Conservation (phyloP, 2,329 filamentous ascomycete genomes). For the Pseudogymnoascus sp. region DNA sequence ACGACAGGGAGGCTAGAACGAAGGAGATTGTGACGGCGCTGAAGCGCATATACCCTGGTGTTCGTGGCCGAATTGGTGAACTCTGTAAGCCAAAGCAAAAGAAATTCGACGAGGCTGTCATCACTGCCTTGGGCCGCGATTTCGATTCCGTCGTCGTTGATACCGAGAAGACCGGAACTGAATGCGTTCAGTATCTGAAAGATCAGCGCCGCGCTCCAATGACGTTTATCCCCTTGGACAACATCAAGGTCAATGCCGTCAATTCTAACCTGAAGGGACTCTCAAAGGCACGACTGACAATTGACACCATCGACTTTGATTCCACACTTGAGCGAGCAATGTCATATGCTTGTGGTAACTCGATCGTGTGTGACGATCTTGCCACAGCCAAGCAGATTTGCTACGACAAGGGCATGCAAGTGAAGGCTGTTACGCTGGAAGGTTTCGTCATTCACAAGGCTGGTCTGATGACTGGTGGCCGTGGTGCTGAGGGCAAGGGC, state of each 20-base stretch:
- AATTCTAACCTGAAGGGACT: conserved; percentile 89
- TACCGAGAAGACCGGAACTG: conserved; percentile 85
- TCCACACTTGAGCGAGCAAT: conserved; percentile 82
- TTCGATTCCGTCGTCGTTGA: conserved; percentile 95
- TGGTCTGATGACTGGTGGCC: conserved; percentile 92
- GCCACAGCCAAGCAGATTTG: conserved; percentile 83
- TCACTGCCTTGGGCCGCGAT: conserved; percentile 82
- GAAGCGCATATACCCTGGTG: conserved; percentile 85
- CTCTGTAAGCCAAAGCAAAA: conserved; percentile 95
- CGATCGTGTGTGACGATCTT: conserved; percentile 86
- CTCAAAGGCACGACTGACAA: conserved; percentile 76
- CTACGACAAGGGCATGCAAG: conserved; percentile 73
- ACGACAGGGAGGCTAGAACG: conserved; percentile 68
- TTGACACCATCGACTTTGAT: conserved; percentile 95
- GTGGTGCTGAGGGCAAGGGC: conserved; percentile 66
- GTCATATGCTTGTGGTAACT: conserved; percentile 88
- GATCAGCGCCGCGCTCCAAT: conserved; percentile 81
- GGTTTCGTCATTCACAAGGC: conserved; percentile 95
- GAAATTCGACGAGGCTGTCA: conserved; percentile 89
- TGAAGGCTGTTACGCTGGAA: conserved; percentile 90
- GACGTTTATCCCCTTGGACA: conserved; percentile 94
- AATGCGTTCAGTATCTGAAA: conserved; percentile 91
- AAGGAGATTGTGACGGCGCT: conserved; percentile 80
- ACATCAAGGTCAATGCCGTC: conserved; percentile 87
- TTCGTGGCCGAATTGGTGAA: conserved; percentile 82